phyloP scores from a whole-genome alignment of 148 eudicot species.

The Rhododendron kiyosumense region DNA sequence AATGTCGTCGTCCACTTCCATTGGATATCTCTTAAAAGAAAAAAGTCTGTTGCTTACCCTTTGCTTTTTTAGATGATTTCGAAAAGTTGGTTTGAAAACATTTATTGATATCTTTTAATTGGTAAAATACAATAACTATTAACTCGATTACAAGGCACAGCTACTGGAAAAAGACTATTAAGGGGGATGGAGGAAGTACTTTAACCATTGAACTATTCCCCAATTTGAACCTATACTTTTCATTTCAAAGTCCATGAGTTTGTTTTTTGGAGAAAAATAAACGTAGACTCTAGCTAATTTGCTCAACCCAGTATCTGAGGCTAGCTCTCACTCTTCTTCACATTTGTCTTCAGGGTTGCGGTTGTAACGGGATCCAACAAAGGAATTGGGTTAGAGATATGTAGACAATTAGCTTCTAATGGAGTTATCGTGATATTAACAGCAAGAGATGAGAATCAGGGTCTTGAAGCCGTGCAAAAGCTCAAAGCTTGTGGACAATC shows the following conservation, averaged over 20 bases:
- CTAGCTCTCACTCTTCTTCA: not conserved
- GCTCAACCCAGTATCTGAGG: not conserved
- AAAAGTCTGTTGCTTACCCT: not conserved
- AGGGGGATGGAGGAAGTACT: not conserved
- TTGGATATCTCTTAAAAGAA: not conserved
- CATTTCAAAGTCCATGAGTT: not conserved
- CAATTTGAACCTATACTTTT: not conserved
- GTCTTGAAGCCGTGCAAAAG: constrained; percentile 18
- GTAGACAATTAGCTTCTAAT: constrained; percentile 13
- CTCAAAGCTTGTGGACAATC: constrained; percentile 7
- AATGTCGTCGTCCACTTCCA: not conserved
- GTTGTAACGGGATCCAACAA: constrained; percentile 28
- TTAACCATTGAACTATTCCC: not conserved
- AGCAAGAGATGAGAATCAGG: constrained; percentile 23
- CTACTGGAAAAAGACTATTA: not conserved
- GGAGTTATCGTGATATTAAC: constrained; percentile 18
- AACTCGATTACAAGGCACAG: not conserved
- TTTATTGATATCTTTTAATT: not conserved
- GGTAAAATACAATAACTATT: too few relatives aligned
- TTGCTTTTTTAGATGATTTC: not conserved
- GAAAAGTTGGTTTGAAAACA: too few relatives aligned
- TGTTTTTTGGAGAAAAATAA: not conserved
- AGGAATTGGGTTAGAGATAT: constrained; percentile 24
- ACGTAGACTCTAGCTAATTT: not conserved
- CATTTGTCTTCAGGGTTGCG: constrained; percentile 7